Percentiles rank a stretch among this genome's conserved stretches.
These are phyloP conservation scores for Pinus taeda DNA, from an alignment of 75 land plant species.

Conservation along the genomic window DNA sequence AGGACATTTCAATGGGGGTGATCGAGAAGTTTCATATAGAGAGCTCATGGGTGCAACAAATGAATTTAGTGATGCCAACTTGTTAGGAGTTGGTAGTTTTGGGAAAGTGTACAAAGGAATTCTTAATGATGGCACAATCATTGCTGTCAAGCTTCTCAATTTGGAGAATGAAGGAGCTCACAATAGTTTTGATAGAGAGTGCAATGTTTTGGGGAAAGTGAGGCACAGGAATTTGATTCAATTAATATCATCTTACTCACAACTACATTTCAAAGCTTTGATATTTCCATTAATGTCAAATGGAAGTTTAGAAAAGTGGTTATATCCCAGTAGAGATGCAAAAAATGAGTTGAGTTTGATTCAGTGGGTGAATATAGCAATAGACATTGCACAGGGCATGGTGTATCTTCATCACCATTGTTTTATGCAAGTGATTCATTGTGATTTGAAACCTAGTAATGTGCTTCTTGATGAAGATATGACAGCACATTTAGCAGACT, in stretches of 20 bases:
- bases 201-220: not conserved
- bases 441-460: conserved; percentile 25
- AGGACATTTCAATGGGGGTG: no score
- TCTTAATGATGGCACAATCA: not conserved
- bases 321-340: not conserved
- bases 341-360: not conserved
- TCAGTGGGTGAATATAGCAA: conserved; percentile 12
- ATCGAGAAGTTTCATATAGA: conserved; percentile 12
- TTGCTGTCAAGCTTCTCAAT: conserved; percentile 27
- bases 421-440: conserved; percentile 23
- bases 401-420: conserved; percentile 33
- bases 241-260: not conserved
- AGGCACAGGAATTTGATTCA: not conserved
- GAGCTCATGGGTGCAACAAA: conserved; percentile 22
- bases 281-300: conserved; percentile 1
- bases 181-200: not conserved
- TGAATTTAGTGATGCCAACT: conserved; percentile 25
- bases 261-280: not conserved
- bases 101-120: conserved; percentile 41
- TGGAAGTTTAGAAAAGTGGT: not conserved
- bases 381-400: conserved; percentile 23
- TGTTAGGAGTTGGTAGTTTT: conserved; percentile 42
- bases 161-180: not conserved
- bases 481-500: conserved; percentile 22
- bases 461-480: conserved; percentile 25